A percentile compares a stretch with the other conserved stretches of the same genome.
Conservation (phyloP, 768 basidiomycete genomes). For the Psilocybe cyanescens region DNA sequence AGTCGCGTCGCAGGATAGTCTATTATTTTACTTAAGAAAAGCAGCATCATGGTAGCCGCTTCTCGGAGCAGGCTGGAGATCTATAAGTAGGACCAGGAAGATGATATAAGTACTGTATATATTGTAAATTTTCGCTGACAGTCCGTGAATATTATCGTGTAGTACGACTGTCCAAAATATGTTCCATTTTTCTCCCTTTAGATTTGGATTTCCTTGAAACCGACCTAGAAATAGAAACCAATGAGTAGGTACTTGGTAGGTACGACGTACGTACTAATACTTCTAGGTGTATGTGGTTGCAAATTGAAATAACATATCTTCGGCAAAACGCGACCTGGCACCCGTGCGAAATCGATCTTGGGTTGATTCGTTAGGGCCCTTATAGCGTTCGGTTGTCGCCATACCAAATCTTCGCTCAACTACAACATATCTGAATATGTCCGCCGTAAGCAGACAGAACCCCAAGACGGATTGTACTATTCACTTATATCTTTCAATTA, state of each 20-base stretch:
- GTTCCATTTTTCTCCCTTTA: no score
- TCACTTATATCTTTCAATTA: slow-evolving; percentile 12
- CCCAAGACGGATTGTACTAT: not conserved
- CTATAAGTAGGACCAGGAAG: not conserved
- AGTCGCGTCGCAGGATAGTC: not conserved
- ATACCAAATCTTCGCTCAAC: slow-evolving; percentile 12
- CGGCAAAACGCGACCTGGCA: slow-evolving; percentile 50
- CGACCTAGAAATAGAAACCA: no score
- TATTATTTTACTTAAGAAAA: not conserved
- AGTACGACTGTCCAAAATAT: not conserved
- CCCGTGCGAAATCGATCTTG: slow-evolving; percentile 76
- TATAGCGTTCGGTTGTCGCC: slow-evolving; percentile 20
- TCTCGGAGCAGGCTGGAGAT: not conserved
- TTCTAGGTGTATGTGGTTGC: not conserved
- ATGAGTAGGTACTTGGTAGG: no score
- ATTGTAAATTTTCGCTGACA: not conserved
- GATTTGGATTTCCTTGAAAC: no score
- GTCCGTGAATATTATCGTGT: not conserved
- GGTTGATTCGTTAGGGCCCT: slow-evolving; percentile 17
- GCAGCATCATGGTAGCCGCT: not conserved
- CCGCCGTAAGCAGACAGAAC: slow-evolving; percentile 43
- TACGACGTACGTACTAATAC: no score
- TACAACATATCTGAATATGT: slow-evolving; percentile 43
- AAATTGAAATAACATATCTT: slow-evolving; percentile 7
- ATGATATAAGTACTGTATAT: not conserved